Evolutionary conservation across 768 basidiomycete species (phyloP).

Genomic region (Artomyces pyxidatus): DNA sequence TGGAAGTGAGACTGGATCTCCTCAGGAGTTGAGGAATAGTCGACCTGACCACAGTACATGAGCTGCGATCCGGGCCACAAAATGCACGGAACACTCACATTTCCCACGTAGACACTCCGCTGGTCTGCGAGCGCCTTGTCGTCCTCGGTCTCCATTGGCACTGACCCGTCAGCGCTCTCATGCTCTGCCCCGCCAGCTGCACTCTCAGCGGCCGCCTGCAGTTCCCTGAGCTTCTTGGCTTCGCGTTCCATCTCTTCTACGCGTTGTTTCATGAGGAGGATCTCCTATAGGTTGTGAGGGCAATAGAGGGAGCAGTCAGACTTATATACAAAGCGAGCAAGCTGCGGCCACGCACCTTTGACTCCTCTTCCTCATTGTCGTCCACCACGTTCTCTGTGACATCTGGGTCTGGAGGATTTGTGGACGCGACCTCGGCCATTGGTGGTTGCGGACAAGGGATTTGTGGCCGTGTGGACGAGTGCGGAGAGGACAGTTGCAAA

Average conservation of each 20-base stretch:
- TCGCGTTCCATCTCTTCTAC: conserved; percentile 93
- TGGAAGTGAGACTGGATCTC: conserved; percentile 98
- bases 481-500: not conserved
- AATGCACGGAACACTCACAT: conserved; percentile 48
- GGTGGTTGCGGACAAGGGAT: conserved; percentile 7
- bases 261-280: conserved; percentile 83
- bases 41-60: conserved; percentile 53
- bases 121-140: conserved; percentile 74
- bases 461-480: not conserved
- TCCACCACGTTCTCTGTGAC: conserved; percentile 20
- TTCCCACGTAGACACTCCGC: conserved; percentile 92
- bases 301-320: not conserved
- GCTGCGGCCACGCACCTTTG: conserved; percentile 21
- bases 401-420: conserved; percentile 15
- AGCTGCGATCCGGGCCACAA: not conserved
- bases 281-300: conserved; percentile 48
- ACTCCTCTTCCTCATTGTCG: conserved; percentile 28
- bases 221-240: conserved; percentile 78
- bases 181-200: conserved; percentile 38
- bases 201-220: conserved; percentile 71
- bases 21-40: conserved; percentile 95
- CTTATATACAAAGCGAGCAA: not conserved
- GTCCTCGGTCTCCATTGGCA: conserved; percentile 72
- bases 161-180: conserved; percentile 37
- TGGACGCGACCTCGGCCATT: conserved; percentile 25